Evolutionary conservation across 23 red algal genomes (phyloP).

Genomic region (Pyropia yezoensis): DNA sequence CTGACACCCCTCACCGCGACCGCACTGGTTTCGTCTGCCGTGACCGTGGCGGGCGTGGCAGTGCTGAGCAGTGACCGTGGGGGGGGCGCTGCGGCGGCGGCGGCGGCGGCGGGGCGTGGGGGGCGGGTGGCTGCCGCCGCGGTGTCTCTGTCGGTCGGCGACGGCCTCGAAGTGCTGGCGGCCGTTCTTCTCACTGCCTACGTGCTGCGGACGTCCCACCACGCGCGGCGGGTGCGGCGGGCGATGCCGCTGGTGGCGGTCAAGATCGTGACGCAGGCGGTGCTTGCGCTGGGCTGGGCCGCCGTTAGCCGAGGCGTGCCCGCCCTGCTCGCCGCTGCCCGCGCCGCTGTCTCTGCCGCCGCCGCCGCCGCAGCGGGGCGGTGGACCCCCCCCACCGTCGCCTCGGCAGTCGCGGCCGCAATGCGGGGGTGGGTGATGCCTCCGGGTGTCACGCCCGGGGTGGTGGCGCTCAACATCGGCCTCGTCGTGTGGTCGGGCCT

Average conservation of each 20-base stretch:
- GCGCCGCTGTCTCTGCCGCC: neutral
- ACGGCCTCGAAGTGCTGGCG: constrained; percentile 45
- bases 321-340: neutral
- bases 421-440: constrained; percentile 1
- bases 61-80: constrained; percentile 31
- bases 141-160: constrained; percentile 31
- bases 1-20: constrained; percentile 2
- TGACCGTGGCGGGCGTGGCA: constrained; percentile 52
- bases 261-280: constrained; percentile 52
- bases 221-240: constrained; percentile 12
- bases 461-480: constrained; percentile 15
- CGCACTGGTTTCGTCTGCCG: constrained; percentile 15
- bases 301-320: neutral
- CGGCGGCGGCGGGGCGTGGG: constrained; percentile 10
- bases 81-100: constrained; percentile 15
- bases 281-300: constrained; percentile 38
- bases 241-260: constrained; percentile 35
- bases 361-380: neutral
- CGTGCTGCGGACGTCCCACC: constrained; percentile 46
- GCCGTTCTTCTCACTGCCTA: constrained; percentile 43
- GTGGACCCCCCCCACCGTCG: neutral
- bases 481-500: constrained; percentile 58
- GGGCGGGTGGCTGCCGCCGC: constrained; percentile 12
- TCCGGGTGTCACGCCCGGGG: constrained; percentile 26
- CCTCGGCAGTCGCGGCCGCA: neutral